These are phyloP conservation scores for Loxodes magnus DNA, from an alignment of 73 alveolate genomes.

Conservation along the genomic window DNA sequence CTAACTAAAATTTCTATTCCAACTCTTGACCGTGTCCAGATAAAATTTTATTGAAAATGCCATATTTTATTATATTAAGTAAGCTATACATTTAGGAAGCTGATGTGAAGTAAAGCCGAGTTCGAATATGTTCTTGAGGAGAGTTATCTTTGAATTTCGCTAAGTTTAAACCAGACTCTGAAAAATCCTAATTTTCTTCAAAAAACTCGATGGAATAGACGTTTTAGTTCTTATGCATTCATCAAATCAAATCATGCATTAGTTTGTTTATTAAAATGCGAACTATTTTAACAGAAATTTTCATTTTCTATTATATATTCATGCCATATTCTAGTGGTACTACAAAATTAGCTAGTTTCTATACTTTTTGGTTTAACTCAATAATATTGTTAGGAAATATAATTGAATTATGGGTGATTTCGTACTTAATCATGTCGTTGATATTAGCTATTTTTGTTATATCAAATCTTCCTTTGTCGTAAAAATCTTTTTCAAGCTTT, in stretches of 20 bases:
- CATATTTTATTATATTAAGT: conserved; percentile 50
- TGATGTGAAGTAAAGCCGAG: conserved; percentile 79
- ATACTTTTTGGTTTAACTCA: conserved; percentile 45
- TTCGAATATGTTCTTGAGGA: conserved; percentile 83
- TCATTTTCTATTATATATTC: conserved; percentile 49
- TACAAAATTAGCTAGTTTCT: conserved; percentile 47
- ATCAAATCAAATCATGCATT: conserved; percentile 68
- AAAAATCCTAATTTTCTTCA: conserved; percentile 52
- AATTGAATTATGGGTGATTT: conserved; percentile 64
- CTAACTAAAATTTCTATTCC: too few species aligned
- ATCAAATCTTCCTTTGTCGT: conserved; percentile 46
- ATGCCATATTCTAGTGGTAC: conserved; percentile 90
- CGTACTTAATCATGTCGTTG: conserved; percentile 81
- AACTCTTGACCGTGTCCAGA: too few species aligned
- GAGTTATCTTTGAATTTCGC: too few species aligned
- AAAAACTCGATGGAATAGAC: too few species aligned
- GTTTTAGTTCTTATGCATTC: conserved; percentile 38
- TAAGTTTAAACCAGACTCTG: too few species aligned
- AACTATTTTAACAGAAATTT: conserved; percentile 55
- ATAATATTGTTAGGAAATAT: conserved; percentile 39
- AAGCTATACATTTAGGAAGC: conserved; percentile 82
- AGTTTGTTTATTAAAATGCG: conserved; percentile 59
- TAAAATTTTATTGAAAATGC: too few species aligned
- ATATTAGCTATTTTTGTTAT: conserved; percentile 86
- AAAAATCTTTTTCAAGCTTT: conserved; percentile 72